Conservation (phyloP, 1,284 basidiomycete genomes). For the Farysia itapuensis region DNA sequence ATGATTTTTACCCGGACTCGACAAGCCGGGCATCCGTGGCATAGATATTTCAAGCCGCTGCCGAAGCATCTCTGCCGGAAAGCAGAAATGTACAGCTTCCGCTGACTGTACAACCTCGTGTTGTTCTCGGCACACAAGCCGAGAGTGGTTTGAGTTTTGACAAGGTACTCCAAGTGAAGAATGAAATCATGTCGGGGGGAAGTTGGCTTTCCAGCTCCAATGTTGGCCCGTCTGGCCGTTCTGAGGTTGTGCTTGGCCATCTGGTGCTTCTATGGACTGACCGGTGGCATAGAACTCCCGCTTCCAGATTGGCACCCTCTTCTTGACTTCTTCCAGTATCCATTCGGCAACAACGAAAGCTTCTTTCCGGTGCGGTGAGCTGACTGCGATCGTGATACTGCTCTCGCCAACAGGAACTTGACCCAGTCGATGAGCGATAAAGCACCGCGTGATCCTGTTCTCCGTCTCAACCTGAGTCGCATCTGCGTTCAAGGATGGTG, state of each 20-base stretch:
- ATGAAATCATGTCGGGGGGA: too few relatives aligned
- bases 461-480: neutral
- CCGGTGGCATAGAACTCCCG: conserved; percentile 66
- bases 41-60: too few relatives aligned
- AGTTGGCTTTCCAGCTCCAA: conserved; percentile 38
- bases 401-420: conserved; percentile 75
- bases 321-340: conserved; percentile 80
- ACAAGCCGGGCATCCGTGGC: too few relatives aligned
- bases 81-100: too few relatives aligned
- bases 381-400: conserved; percentile 81
- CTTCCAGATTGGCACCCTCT: conserved; percentile 84
- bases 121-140: too few relatives aligned
- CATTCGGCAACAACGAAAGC: conserved; percentile 77
- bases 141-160: too few relatives aligned
- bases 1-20: too few relatives aligned
- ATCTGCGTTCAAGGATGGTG: conserved; percentile 6
- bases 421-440: conserved; percentile 77
- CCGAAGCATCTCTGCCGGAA: too few relatives aligned
- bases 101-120: too few relatives aligned
- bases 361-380: conserved; percentile 79
- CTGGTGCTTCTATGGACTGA: conserved; percentile 7
- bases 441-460: conserved; percentile 55
- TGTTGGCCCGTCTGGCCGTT: neutral
- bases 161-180: too few relatives aligned
- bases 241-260: conserved; percentile 2